Evolutionary conservation across 257 asterid genomes (phyloP).

Genomic region (Thymus quinquecostatus): DNA sequence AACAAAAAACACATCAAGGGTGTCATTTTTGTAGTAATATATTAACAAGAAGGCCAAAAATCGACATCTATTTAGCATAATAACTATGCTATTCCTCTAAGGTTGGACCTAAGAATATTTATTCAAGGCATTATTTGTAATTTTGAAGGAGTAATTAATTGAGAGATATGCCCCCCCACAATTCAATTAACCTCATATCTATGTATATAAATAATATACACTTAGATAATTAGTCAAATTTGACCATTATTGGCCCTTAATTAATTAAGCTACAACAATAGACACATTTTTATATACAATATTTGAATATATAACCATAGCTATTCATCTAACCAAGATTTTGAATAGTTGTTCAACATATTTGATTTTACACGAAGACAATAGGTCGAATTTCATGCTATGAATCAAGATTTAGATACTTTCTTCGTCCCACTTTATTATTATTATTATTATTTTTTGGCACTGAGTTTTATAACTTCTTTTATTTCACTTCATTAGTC

Average conservation of each 20-base stretch:
- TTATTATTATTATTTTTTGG: too few species aligned
- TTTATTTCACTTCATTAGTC: too few species aligned
- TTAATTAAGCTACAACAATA: not conserved
- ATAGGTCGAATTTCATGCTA: too few species aligned
- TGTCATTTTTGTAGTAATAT: not conserved
- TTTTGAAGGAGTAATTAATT: not conserved
- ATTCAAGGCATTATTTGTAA: constrained; percentile 2
- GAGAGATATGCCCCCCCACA: constrained; percentile 38
- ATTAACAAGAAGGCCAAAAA: not conserved
- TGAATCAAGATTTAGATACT: too few species aligned
- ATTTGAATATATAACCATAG: not conserved
- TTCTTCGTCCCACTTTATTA: too few species aligned
- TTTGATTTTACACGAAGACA: too few species aligned
- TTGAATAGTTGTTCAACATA: too few species aligned
- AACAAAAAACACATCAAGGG: not conserved
- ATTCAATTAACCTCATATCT: not conserved
- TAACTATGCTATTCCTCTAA: constrained; percentile 24
- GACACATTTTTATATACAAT: not conserved
- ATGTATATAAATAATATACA: not conserved
- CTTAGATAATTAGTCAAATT: constrained; percentile 15
- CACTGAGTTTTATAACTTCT: too few species aligned
- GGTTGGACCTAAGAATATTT: constrained; percentile 23
- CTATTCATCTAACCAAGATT: not conserved
- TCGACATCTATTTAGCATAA: constrained; percentile 7
- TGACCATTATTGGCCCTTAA: not conserved